A percentile compares a stretch with the other conserved stretches of the same genome.
Conservation (phyloP, 169 alveolate genomes). For the Plasmodium yoelii region DNA sequence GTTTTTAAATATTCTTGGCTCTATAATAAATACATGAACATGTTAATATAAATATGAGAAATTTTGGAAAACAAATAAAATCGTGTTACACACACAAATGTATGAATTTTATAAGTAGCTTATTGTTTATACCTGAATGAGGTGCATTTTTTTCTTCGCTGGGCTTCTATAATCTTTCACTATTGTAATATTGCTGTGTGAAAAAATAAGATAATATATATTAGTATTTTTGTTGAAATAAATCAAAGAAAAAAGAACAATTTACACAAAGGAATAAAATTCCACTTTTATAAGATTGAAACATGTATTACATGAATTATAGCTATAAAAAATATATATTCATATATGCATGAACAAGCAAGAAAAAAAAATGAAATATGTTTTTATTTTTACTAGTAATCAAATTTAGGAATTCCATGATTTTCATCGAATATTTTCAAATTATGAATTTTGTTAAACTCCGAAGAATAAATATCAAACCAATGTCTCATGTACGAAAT, state of each 20-base stretch:
- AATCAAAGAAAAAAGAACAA: not conserved
- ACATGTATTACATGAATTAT: too few species aligned
- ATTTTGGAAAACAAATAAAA: not conserved
- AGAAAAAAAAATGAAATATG: not conserved
- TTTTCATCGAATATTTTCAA: conserved; percentile 50
- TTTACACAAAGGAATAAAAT: too few species aligned
- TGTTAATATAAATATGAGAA: not conserved
- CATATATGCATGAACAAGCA: too few species aligned
- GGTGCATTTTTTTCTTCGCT: conserved; percentile 72
- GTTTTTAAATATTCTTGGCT: conserved; percentile 68
- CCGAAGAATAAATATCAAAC: conserved; percentile 58
- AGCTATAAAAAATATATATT: too few species aligned
- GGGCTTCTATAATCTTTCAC: conserved; percentile 65
- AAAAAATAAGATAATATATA: not conserved
- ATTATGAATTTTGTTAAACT: conserved; percentile 28
- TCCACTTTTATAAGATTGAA: too few species aligned
- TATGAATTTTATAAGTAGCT: not conserved
- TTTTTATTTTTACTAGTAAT: conserved; percentile 44
- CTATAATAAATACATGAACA: conserved; percentile 24
- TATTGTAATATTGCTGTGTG: conserved; percentile 45
- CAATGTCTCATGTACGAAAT: conserved; percentile 71
- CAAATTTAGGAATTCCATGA: conserved; percentile 61
- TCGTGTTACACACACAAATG: not conserved
- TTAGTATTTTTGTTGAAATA: not conserved
- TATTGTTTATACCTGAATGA: conserved; percentile 33